Evolutionary conservation across 345 rosid species (phyloP).

Genomic region (Euclidium syriacum): DNA sequence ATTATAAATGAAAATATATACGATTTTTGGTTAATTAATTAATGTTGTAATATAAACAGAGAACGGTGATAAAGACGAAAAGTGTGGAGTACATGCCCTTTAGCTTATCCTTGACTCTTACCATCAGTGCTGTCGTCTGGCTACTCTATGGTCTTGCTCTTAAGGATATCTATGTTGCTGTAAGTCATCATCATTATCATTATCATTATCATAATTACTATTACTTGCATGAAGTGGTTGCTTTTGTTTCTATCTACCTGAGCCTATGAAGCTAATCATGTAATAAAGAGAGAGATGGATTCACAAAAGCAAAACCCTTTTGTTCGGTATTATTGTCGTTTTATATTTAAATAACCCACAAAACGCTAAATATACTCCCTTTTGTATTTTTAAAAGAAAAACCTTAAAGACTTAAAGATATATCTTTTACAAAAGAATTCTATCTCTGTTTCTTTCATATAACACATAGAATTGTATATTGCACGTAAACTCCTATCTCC

Average conservation of each 20-base stretch:
- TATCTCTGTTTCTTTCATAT: conserved; percentile 2
- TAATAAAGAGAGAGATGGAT: conserved; percentile 5
- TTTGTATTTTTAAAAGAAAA: background rate
- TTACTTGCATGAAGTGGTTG: conserved; percentile 11
- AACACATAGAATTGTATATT: background rate
- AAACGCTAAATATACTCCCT: conserved; percentile 13
- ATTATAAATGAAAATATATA: background rate
- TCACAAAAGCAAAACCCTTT: conserved; percentile 21
- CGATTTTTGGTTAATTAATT: background rate
- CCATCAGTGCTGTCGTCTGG: conserved; percentile 54
- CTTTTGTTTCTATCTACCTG: conserved; percentile 29
- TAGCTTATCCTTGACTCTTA: conserved; percentile 46
- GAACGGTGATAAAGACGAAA: conserved; percentile 43
- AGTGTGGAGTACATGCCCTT: conserved; percentile 75
- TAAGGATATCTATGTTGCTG: conserved; percentile 40
- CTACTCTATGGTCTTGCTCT: conserved; percentile 50
- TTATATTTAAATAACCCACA: conserved; percentile 9
- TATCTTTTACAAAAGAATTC: conserved; percentile 14
- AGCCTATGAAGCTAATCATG: conserved; percentile 24
- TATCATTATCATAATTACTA: conserved; percentile 2
- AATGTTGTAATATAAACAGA: conserved; percentile 17
- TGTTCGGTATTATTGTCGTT: conserved; percentile 28
- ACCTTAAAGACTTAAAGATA: conserved; percentile 11
- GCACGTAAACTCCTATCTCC: conserved; percentile 9
- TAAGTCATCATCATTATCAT: conserved; percentile 28